Percentiles rank a stretch among this genome's conserved stretches.
These are phyloP conservation scores for Zizania palustris DNA, from an alignment of 202 grass and related monocot genomes.

Conservation along the genomic window DNA sequence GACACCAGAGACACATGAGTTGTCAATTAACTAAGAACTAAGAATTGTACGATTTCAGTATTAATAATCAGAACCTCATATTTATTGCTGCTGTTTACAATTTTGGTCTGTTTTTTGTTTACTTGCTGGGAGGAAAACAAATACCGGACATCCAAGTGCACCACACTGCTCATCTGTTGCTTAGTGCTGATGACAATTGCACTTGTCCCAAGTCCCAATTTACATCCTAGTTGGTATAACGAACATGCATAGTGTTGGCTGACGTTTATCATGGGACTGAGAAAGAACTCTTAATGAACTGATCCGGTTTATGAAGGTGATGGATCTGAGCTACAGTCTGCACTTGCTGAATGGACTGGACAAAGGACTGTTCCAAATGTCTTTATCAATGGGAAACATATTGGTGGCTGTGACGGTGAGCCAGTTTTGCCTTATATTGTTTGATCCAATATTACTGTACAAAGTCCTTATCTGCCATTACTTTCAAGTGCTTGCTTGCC, in stretches of 20 bases:
- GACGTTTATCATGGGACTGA: neutral
- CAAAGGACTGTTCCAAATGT: conserved; percentile 70
- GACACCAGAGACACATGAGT: neutral
- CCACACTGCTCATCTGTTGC: neutral
- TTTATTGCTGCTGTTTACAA: neutral
- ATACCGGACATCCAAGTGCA: neutral
- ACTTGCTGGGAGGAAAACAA: conserved; percentile 7
- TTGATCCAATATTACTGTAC: neutral
- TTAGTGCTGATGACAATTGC: neutral
- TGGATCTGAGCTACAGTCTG: conserved; percentile 55
- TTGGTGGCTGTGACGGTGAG: conserved; percentile 66
- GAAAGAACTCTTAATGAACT: neutral
- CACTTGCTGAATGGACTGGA: conserved; percentile 62
- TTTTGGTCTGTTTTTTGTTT: neutral
- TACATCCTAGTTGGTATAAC: neutral
- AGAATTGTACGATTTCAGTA: neutral
- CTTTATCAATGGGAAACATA: conserved; percentile 65
- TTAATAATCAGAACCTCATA: neutral
- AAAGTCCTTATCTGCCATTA: neutral
- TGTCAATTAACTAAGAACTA: neutral
- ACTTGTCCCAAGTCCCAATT: neutral
- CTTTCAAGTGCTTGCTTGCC: neutral
- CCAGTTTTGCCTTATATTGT: neutral
- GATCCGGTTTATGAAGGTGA: conserved; percentile 49
- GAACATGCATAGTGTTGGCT: neutral